Evolutionary conservation across 2,329 filamentous ascomycete species (phyloP).

Genomic region (Neonectria neomacrospora): DNA sequence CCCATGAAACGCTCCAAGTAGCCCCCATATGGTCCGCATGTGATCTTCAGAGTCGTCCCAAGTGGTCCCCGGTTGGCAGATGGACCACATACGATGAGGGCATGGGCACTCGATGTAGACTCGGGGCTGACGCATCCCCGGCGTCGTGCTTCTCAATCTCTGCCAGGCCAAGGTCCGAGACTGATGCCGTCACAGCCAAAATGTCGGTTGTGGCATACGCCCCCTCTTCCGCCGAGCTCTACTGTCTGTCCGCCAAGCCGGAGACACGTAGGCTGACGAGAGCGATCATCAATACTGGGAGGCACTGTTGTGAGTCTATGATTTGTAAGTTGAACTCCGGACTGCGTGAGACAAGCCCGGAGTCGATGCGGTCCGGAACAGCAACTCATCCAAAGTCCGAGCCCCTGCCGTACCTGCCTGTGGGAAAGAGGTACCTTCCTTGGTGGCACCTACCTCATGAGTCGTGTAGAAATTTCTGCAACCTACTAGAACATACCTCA

Average conservation of each 20-base stretch:
- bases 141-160: constrained; percentile 10
- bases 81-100: neutral
- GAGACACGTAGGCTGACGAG: constrained; percentile 24
- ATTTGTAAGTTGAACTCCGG: constrained; percentile 11
- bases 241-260: constrained; percentile 11
- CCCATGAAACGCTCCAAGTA: neutral
- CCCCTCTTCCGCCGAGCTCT: neutral
- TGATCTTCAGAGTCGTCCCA: constrained; percentile 7
- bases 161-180: constrained; percentile 11
- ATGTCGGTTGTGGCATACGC: constrained; percentile 9
- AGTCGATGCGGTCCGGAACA: neutral
- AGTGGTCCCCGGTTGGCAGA: constrained; percentile 15
- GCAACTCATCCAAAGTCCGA: constrained; percentile 14
- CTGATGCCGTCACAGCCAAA: constrained; percentile 10
- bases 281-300: neutral
- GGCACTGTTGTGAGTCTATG: constrained; percentile 12
- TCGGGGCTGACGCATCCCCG: neutral
- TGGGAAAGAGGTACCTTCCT: neutral
- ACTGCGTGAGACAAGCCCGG: constrained; percentile 18
- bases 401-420: neutral
- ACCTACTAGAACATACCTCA: neutral
- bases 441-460: neutral
- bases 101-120: constrained; percentile 2
- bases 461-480: constrained; percentile 1
- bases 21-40: constrained; percentile 1